These are phyloP conservation scores for Ogataea glucozyma DNA, from an alignment of 805 yeast genomes.

Conservation along the genomic window DNA sequence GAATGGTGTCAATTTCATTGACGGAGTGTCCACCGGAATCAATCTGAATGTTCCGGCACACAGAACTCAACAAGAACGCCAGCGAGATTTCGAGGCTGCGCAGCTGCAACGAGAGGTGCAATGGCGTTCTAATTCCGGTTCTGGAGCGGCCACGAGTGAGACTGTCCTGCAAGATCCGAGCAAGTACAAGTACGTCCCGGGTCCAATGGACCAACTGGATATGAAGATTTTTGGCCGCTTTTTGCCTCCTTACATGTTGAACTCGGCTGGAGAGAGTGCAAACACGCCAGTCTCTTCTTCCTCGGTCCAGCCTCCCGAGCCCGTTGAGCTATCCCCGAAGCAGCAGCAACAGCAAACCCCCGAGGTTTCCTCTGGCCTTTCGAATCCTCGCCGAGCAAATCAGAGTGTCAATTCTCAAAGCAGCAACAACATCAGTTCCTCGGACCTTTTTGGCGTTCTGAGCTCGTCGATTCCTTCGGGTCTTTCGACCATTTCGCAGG, in stretches of 20 bases:
- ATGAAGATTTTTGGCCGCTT: conserved; percentile 82
- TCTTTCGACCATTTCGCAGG: conserved; percentile 32
- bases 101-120: conserved; percentile 1
- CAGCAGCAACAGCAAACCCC: conserved; percentile 10
- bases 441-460: conserved; percentile 20
- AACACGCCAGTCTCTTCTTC: conserved; percentile 15
- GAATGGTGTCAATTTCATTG: conserved; percentile 37
- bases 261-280: conserved; percentile 23
- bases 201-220: conserved; percentile 82
- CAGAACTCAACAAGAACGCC: conserved; percentile 2
- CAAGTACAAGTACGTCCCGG: conserved; percentile 58
- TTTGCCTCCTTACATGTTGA: conserved; percentile 80
- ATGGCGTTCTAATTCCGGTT: not conserved
- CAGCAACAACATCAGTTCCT: conserved; percentile 7
- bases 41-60: conserved; percentile 27
- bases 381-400: too few species aligned
- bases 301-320: not conserved
- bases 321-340: not conserved
- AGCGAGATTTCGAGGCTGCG: conserved; percentile 5
- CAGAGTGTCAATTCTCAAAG: too few species aligned
- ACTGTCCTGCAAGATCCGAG: conserved; percentile 3
- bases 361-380: too few species aligned
- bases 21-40: conserved; percentile 37
- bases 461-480: conserved; percentile 34
- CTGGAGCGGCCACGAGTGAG: not conserved